Percentiles rank a stretch among this genome's conserved stretches.
Conservation (phyloP, 768 basidiomycete genomes). For the Lyophyllum atratum region DNA sequence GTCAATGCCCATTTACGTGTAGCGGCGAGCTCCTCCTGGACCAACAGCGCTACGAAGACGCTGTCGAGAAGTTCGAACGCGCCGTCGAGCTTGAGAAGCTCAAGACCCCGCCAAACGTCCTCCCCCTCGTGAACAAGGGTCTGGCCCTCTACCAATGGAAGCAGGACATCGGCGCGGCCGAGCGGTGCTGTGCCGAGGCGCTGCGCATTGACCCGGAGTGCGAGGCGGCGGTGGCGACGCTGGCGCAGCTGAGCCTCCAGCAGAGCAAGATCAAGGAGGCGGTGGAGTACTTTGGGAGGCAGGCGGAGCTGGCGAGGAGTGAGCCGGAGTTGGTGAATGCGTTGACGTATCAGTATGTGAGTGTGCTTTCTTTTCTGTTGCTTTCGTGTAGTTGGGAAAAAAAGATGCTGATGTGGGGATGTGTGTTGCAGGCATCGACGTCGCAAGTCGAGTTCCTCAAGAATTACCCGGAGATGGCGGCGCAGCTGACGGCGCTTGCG, state of each 20-base stretch:
- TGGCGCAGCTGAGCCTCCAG: slow-evolving; percentile 91
- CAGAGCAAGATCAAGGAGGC: slow-evolving; percentile 88
- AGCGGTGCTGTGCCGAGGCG: slow-evolving; percentile 86
- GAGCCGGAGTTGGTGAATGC: slow-evolving; percentile 85
- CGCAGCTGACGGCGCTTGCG: slow-evolving; percentile 53
- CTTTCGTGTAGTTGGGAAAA: slow-evolving; percentile 3
- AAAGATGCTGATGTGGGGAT: neutral
- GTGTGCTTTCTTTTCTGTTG: slow-evolving; percentile 24
- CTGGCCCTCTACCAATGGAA: slow-evolving; percentile 95
- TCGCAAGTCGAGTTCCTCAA: slow-evolving; percentile 83
- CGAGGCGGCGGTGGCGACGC: slow-evolving; percentile 94
- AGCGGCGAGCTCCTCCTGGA: slow-evolving; percentile 96
- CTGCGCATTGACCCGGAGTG: slow-evolving; percentile 88
- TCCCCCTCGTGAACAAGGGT: slow-evolving; percentile 97
- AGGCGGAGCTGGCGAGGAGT: slow-evolving; percentile 84
- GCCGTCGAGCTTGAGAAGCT: slow-evolving; percentile 86
- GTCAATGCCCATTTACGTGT: neutral
- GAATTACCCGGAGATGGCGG: slow-evolving; percentile 84
- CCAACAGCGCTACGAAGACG: slow-evolving; percentile 85
- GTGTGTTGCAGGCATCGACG: slow-evolving; percentile 61
- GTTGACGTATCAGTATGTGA: slow-evolving; percentile 76
- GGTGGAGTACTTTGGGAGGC: slow-evolving; percentile 81
- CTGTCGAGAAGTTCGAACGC: slow-evolving; percentile 89
- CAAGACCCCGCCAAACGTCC: slow-evolving; percentile 78
- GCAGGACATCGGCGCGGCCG: slow-evolving; percentile 82